Evolutionary conservation across 805 yeast species (phyloP).

Genomic region (Spencermartinsiella europaea): DNA sequence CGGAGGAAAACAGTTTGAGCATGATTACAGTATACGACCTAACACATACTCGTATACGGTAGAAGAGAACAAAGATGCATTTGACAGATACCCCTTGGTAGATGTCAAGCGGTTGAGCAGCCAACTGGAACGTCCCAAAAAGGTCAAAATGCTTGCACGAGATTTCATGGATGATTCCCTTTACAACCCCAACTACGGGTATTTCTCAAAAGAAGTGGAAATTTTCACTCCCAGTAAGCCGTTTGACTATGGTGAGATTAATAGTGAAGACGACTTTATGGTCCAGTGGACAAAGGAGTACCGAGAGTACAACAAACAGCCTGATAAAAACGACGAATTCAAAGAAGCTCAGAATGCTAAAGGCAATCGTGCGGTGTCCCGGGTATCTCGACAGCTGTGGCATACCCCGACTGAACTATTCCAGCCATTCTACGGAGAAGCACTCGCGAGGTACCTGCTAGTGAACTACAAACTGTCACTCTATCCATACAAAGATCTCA

Average conservation of each 20-base stretch:
- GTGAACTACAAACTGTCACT: constrained; percentile 63
- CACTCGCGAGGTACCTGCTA: constrained; percentile 73
- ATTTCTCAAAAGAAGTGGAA: constrained; percentile 72
- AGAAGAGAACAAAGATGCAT: constrained; percentile 34
- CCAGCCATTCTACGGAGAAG: constrained; percentile 78
- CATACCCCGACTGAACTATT: constrained; percentile 87
- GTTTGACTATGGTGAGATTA: constrained; percentile 52
- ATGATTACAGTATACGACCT: constrained; percentile 33
- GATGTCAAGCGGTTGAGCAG: constrained; percentile 34
- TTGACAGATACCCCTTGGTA: constrained; percentile 42
- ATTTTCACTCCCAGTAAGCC: constrained; percentile 66
- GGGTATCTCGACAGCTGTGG: constrained; percentile 62
- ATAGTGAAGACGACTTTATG: constrained; percentile 66
- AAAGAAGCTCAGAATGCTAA: constrained; percentile 7
- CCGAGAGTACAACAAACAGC: constrained; percentile 40
- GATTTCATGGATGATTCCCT: constrained; percentile 83
- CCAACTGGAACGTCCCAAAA: constrained; percentile 46
- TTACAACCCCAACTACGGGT: constrained; percentile 78
- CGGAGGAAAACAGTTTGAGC: constrained; percentile 12
- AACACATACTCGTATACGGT: constrained; percentile 32
- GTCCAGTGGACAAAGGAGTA: constrained; percentile 56
- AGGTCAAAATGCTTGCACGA: constrained; percentile 63
- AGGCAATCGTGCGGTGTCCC: background rate
- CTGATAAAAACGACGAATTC: constrained; percentile 18
- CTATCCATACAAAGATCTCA: constrained; percentile 65